phyloP scores from a whole-genome alignment of 805 yeast species.

The Candida glaebosa region DNA sequence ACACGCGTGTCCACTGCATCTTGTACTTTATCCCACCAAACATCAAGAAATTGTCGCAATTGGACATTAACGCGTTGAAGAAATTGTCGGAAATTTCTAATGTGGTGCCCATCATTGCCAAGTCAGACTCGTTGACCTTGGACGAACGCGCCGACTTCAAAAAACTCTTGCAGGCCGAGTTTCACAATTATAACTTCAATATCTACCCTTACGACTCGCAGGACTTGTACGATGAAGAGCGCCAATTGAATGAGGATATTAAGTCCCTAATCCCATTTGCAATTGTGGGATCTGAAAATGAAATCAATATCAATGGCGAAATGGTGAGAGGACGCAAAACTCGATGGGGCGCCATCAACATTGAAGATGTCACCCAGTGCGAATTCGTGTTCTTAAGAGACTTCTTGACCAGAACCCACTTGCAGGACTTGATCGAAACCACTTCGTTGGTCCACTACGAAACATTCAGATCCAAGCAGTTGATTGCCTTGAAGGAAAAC shows the following conservation, averaged over 20 bases:
- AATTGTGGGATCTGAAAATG: slow-evolving; percentile 83
- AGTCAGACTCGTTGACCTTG: slow-evolving; percentile 83
- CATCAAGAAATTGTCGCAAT: slow-evolving; percentile 75
- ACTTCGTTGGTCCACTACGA: slow-evolving; percentile 89
- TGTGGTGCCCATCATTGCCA: slow-evolving; percentile 94
- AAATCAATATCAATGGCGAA: slow-evolving; percentile 72
- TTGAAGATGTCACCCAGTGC: slow-evolving; percentile 92
- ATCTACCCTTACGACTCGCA: slow-evolving; percentile 81
- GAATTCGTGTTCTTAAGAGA: slow-evolving; percentile 93
- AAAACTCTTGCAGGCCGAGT: slow-evolving; percentile 71
- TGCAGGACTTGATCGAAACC: slow-evolving; percentile 93
- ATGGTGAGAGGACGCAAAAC: slow-evolving; percentile 86
- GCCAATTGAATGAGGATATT: slow-evolving; percentile 69
- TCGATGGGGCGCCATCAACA: slow-evolving; percentile 89
- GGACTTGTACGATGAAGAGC: slow-evolving; percentile 67
- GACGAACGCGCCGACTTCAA: slow-evolving; percentile 82
- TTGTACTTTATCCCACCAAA: slow-evolving; percentile 89
- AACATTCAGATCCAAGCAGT: slow-evolving; percentile 88
- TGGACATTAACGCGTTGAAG: slow-evolving; percentile 79
- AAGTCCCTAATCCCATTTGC: slow-evolving; percentile 86
- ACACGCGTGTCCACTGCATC: slow-evolving; percentile 91
- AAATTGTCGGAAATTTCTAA: slow-evolving; percentile 86
- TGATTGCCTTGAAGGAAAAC: slow-evolving; percentile 89
- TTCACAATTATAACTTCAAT: slow-evolving; percentile 64
- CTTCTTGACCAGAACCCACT: slow-evolving; percentile 90